Evolutionary conservation across 2,329 filamentous ascomycete genomes (phyloP).

Genomic region (Trichoderma cornu-damae): DNA sequence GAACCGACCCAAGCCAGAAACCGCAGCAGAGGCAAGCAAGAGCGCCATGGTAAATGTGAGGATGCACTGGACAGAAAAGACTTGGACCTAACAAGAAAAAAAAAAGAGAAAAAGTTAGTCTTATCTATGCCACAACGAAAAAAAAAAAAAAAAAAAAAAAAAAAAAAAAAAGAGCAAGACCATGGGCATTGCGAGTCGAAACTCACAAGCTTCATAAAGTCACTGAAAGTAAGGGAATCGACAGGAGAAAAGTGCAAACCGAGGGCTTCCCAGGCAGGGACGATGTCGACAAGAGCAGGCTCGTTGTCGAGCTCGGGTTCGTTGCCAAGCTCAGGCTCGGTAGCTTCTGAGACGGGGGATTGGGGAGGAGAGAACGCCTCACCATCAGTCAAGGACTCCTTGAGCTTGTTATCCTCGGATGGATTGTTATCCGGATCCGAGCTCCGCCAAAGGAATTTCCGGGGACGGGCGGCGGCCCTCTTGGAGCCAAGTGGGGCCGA

Average conservation of each 20-base stretch:
- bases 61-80: neutral
- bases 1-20: constrained; percentile 25
- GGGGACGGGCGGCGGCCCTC: neutral
- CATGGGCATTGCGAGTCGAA: neutral
- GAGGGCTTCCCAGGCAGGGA: neutral
- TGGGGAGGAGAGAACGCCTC: neutral
- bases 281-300: neutral
- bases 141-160: neutral
- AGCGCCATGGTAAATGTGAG: neutral
- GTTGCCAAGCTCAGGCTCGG: neutral
- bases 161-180: neutral
- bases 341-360: neutral
- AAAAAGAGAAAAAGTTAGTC: neutral
- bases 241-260: neutral
- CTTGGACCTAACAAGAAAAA: neutral
- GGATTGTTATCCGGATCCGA: neutral
- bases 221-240: neutral
- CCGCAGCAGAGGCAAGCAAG: constrained; percentile 19
- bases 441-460: neutral
- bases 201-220: neutral
- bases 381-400: neutral
- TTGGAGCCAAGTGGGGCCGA: neutral
- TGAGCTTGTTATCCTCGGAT: neutral
- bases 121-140: too few relatives aligned
- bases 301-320: neutral